Percentiles rank a stretch among this genome's conserved stretches.
Evolutionary conservation across 306 rosid genomes (phyloP).

Genomic region (Gleditsia sinensis): DNA sequence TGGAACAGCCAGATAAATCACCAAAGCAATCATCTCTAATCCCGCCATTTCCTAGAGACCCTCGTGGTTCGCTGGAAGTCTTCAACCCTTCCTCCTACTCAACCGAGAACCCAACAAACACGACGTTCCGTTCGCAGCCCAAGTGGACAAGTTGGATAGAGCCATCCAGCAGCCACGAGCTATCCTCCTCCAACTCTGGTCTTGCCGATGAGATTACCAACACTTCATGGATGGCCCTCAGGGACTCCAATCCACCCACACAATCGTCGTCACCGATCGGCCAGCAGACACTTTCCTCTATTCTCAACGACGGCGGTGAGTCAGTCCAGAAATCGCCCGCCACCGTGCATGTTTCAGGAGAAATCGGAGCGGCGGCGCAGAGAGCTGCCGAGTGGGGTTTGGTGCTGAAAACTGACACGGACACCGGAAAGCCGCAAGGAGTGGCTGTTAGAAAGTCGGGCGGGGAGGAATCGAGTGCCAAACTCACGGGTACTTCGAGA

Average conservation of each 20-base stretch:
- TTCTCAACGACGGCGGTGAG: constrained; percentile 24
- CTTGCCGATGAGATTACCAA: constrained; percentile 44
- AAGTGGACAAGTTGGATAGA: constrained; percentile 56
- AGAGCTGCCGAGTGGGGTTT: constrained; percentile 98
- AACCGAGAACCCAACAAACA: constrained; percentile 33
- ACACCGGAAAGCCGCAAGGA: constrained; percentile 84
- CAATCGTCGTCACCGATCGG: constrained; percentile 17
- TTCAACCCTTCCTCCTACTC: constrained; percentile 71
- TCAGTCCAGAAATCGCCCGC: constrained; percentile 10
- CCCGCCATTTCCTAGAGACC: constrained; percentile 65
- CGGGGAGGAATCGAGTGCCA: constrained; percentile 54
- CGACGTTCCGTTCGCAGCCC: constrained; percentile 42
- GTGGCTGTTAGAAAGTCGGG: constrained; percentile 72
- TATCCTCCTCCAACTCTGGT: constrained; percentile 29
- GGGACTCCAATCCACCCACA: constrained; percentile 46
- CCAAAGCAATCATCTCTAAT: constrained; percentile 40
- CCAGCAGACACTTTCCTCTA: constrained; percentile 44
- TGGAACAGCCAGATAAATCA: constrained; percentile 52
- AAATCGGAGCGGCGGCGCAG: constrained; percentile 57
- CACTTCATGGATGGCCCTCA: constrained; percentile 92
- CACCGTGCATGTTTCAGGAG: background rate
- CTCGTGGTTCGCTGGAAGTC: constrained; percentile 88
- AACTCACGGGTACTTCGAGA: constrained; percentile 39
- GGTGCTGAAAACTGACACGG: constrained; percentile 72
- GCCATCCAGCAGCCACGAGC: constrained; percentile 15